Evolutionary conservation across 192 early-diverging fungal species (phyloP).

Genomic region (Coemansia sp.): DNA sequence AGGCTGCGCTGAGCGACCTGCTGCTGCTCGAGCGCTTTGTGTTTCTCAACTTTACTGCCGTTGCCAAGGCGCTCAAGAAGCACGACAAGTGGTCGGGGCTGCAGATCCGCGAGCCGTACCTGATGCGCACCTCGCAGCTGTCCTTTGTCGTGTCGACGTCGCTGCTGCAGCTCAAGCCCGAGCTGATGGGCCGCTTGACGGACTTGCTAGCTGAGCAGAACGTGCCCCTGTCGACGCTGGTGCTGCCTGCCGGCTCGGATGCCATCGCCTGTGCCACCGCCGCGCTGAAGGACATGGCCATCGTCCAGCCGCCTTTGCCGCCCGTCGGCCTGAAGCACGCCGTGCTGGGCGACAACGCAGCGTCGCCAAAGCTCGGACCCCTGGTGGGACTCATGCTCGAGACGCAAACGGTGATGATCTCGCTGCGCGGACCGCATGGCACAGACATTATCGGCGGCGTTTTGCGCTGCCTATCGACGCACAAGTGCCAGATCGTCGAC

Average conservation of each 20-base stretch:
- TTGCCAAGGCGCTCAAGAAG: conserved; percentile 88
- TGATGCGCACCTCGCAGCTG: conserved; percentile 65
- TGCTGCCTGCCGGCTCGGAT: background rate
- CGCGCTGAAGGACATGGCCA: conserved; percentile 16
- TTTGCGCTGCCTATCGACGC: conserved; percentile 71
- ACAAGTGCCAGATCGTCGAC: conserved; percentile 80
- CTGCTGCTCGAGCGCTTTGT: conserved; percentile 79
- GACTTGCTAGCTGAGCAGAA: conserved; percentile 37
- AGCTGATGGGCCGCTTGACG: conserved; percentile 67
- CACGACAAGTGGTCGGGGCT: conserved; percentile 84
- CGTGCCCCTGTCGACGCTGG: conserved; percentile 35
- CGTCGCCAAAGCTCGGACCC: conserved; percentile 54
- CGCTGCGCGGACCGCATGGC: conserved; percentile 85
- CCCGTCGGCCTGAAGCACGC: conserved; percentile 16
- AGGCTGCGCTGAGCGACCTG: conserved; percentile 62
- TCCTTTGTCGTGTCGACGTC: conserved; percentile 72
- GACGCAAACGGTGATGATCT: conserved; percentile 78
- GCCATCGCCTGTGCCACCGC: conserved; percentile 21
- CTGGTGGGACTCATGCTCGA: conserved; percentile 44
- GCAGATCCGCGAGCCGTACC: conserved; percentile 71
- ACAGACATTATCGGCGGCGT: conserved; percentile 91
- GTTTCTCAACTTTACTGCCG: conserved; percentile 85
- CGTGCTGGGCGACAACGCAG: conserved; percentile 56
- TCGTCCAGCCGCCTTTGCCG: background rate
- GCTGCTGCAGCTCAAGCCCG: conserved; percentile 68